phyloP scores from a whole-genome alignment of 2,329 filamentous ascomycete genomes.

The Thyridium curvatum region DNA sequence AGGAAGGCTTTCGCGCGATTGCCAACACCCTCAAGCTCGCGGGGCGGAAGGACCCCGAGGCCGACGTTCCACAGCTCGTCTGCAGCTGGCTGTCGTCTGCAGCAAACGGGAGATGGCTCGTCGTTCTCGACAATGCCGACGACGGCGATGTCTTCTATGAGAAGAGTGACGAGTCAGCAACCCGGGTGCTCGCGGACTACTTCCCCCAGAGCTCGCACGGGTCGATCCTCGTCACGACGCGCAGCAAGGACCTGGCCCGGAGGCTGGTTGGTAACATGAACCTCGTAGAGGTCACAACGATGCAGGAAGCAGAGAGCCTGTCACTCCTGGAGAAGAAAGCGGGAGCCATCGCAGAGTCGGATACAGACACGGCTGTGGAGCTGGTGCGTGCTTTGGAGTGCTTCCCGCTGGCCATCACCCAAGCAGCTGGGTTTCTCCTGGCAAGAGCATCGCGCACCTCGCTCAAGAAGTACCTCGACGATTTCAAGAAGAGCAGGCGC shows the following conservation, averaged over 20 bases:
- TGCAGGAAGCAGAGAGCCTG: not conserved
- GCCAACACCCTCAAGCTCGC: conserved; percentile 19
- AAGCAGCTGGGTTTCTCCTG: too few relatives aligned
- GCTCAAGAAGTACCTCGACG: too few relatives aligned
- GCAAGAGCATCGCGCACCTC: too few relatives aligned
- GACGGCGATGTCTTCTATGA: conserved; percentile 18
- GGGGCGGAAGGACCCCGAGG: conserved; percentile 14
- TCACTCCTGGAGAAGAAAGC: too few relatives aligned
- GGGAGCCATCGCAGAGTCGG: too few relatives aligned
- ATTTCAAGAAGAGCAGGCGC: too few relatives aligned
- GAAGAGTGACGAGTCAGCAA: too few relatives aligned
- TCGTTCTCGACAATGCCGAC: conserved; percentile 31
- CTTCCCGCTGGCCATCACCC: too few relatives aligned
- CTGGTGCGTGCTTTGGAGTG: too few relatives aligned
- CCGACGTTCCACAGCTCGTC: conserved; percentile 17
- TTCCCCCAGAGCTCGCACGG: not conserved
- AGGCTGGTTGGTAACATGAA: not conserved
- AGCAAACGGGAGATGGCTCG: conserved; percentile 20
- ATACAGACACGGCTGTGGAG: too few relatives aligned
- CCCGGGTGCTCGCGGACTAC: not conserved
- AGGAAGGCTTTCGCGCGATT: conserved; percentile 23
- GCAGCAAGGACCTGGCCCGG: too few relatives aligned
- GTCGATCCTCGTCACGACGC: conserved; percentile 1
- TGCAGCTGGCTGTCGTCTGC: conserved; percentile 22
- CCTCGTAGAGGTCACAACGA: not conserved